Evolutionary conservation across 805 yeast genomes (phyloP), one percentile per base, ranked within the genome.

Genomic region (Tetrapisispora namnaoensis): DNA sequence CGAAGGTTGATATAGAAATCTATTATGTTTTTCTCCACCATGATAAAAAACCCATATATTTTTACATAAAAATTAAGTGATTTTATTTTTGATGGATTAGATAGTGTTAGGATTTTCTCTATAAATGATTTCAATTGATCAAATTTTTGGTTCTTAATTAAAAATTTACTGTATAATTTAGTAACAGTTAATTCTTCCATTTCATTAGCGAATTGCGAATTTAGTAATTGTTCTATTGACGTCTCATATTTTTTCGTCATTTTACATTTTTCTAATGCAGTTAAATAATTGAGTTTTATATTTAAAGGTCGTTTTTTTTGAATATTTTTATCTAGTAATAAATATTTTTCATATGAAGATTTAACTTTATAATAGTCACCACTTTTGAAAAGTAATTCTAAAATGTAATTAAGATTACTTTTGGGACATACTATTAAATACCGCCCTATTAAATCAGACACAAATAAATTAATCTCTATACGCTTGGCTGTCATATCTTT

Each of bases 11-110:
- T 14, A 22, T 43, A 45, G 39, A 47, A 50, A 20, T 50, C 58
- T n/a, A 79, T 57, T 27, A 70, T 51, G 2, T 70, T 53, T 52
- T 83, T 91, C 58, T 79, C 79, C 58, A 79, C 69, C 52, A 80
- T 82, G 6, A 78, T 65, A 54, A 76, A 81, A 2, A 77, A 65
- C 58, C 85, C 90, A 61, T 78, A 86, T 18, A 45, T 14, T 37
- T 32, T 24, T 20, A 44, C 17, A 24, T 27, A 44, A 1, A 28
- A 17, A 10, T 42, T 20, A 5, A 30, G 16, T 11, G 44, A 42
- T 42, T 18, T 4, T 2, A 2, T 42, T 30, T 42, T 42, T 20
- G 36, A 20, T 5, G 7, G 18, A 14, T 10, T 18, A 7, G 30
- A 27, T 2, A 30, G 10, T 18, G 37, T 18, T 21, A 42, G 13